Evolutionary conservation across 306 rosid genomes (phyloP).

Genomic region (Sphenostylis stenocarpa): DNA sequence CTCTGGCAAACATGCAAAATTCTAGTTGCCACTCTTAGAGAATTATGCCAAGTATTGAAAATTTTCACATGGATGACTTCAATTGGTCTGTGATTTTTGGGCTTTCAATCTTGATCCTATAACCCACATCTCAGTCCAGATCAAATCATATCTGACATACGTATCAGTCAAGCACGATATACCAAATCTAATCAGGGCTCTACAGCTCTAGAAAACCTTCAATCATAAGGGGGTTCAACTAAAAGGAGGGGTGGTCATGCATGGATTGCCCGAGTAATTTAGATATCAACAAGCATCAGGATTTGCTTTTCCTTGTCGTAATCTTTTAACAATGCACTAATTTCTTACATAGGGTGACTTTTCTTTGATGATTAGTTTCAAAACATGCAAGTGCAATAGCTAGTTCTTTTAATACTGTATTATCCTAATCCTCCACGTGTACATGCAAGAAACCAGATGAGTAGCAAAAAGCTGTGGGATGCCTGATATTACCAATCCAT

Average conservation of each 20-base stretch:
- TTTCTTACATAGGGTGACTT: neutral
- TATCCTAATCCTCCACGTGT: neutral
- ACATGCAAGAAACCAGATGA: neutral
- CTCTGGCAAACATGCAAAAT: neutral
- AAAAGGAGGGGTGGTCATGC: neutral
- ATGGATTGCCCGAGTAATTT: neutral
- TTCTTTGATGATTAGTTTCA: neutral
- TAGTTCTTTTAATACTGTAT: neutral
- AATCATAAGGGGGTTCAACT: neutral
- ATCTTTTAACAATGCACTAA: neutral
- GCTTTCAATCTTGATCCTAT: neutral
- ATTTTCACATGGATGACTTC: neutral
- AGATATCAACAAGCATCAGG: neutral
- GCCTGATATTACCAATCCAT: neutral
- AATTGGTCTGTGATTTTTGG: neutral
- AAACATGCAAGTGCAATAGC: neutral
- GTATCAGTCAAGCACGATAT: neutral
- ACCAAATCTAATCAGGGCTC: neutral
- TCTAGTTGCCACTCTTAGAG: neutral
- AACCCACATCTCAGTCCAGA: neutral
- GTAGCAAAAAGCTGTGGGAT: neutral
- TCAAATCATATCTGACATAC: neutral
- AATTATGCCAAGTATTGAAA: neutral
- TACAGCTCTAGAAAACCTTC: neutral
- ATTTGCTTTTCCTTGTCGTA: neutral